These are phyloP conservation scores for Penicillium antarcticum DNA, from an alignment of 495 filamentous ascomycete genomes.

Conservation along the genomic window DNA sequence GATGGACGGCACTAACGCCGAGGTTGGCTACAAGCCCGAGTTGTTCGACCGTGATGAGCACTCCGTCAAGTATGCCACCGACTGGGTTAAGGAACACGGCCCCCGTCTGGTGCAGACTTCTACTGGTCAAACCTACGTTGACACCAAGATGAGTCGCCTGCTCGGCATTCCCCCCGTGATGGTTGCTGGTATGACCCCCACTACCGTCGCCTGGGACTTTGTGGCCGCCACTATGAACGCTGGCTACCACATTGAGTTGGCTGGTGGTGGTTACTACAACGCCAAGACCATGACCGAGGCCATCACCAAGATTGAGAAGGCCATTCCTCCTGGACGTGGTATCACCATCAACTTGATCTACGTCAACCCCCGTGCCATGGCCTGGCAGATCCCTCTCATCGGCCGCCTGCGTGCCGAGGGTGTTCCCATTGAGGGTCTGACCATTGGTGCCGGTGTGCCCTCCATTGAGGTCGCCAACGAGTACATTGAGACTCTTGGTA, in stretches of 20 bases:
- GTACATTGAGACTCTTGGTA: conserved; percentile 44
- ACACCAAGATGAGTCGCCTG: conserved; percentile 96
- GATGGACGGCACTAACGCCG: conserved; percentile 81
- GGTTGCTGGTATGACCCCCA: conserved; percentile 95
- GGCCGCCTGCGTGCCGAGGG: conserved; percentile 80
- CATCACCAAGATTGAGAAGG: conserved; percentile 82
- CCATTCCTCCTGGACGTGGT: conserved; percentile 84
- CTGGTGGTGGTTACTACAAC: conserved; percentile 90
- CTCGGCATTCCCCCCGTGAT: conserved; percentile 86
- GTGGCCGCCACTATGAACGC: conserved; percentile 94
- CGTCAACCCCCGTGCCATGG: conserved; percentile 93
- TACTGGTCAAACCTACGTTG: conserved; percentile 80
- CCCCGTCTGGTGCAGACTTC: conserved; percentile 85
- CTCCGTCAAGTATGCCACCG: conserved; percentile 91
- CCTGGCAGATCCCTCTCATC: conserved; percentile 93
- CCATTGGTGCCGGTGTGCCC: conserved; percentile 50
- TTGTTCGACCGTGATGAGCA: conserved; percentile 94
- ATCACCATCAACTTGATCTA: conserved; percentile 96
- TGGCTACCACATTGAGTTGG: conserved; percentile 90
- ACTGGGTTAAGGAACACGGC: conserved; percentile 96
- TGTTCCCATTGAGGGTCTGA: conserved; percentile 86
- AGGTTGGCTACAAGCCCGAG: conserved; percentile 96
- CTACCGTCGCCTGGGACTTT: conserved; percentile 92
- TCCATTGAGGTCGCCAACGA: conserved; percentile 45
- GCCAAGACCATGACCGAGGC: conserved; percentile 86